These are phyloP conservation scores for Sporothrix pseudoabietina DNA, from an alignment of 2,329 filamentous ascomycete genomes.

Conservation along the genomic window DNA sequence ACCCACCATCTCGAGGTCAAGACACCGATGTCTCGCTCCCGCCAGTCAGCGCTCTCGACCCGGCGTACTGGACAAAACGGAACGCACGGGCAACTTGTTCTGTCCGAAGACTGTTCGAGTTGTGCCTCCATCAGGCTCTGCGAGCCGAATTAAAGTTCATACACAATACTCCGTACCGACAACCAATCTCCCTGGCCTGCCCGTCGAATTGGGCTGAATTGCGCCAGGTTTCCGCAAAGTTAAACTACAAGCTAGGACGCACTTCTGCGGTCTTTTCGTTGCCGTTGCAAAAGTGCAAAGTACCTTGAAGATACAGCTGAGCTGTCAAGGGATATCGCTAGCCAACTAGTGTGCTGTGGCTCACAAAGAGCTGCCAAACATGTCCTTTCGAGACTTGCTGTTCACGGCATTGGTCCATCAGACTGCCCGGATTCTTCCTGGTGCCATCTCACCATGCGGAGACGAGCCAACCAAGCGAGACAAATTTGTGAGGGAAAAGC, in stretches of 20 bases:
- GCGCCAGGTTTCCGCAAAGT: neutral
- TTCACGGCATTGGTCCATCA: neutral
- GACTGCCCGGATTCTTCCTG: neutral
- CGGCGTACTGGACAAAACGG: neutral
- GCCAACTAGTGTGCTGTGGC: neutral
- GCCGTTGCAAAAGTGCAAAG: neutral
- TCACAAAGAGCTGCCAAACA: neutral
- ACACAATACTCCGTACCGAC: neutral
- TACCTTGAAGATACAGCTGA: neutral
- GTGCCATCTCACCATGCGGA: neutral
- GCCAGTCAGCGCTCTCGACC: neutral
- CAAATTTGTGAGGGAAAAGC: neutral
- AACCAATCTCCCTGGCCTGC: too few relatives aligned
- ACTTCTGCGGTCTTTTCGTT: neutral
- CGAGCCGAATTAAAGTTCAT: neutral
- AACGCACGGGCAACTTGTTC: neutral
- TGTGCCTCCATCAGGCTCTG: neutral
- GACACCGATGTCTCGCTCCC: slow-evolving; percentile 9
- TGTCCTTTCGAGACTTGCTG: neutral
- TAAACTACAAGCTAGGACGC: neutral
- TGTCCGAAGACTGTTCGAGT: neutral
- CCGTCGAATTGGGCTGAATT: neutral
- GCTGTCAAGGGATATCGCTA: neutral
- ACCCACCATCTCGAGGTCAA: neutral
- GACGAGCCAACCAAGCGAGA: neutral